Evolutionary conservation across 495 filamentous ascomycete species (phyloP).

Genomic region (Aspergillus cristatus): DNA sequence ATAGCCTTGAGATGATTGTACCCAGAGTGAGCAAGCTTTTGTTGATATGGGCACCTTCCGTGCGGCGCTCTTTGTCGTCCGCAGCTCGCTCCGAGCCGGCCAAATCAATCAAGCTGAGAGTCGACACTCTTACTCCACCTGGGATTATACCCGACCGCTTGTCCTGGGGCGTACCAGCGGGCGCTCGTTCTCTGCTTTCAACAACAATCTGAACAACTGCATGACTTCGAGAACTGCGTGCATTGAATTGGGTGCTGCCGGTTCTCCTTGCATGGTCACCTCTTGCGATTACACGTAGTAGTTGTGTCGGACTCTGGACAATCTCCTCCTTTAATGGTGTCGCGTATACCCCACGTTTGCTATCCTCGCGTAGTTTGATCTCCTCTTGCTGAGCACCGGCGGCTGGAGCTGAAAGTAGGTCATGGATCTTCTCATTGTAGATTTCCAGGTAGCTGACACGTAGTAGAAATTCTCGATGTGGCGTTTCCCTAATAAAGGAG

Average conservation of each 20-base stretch:
- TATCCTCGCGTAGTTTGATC: constrained; percentile 93
- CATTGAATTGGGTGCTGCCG: constrained; percentile 91
- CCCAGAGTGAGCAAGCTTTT: constrained; percentile 92
- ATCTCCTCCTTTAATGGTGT: constrained; percentile 97
- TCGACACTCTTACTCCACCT: constrained; percentile 91
- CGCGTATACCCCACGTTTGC: constrained; percentile 92
- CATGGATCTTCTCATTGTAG: constrained; percentile 96
- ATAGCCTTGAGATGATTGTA: constrained; percentile 84
- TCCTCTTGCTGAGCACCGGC: constrained; percentile 58
- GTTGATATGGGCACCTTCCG: constrained; percentile 97
- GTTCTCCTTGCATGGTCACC: constrained; percentile 86
- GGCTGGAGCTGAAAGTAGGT: constrained; percentile 69
- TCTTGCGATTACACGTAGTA: constrained; percentile 88
- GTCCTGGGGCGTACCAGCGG: constrained; percentile 45
- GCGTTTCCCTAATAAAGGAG: constrained; percentile 95
- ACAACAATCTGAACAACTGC: constrained; percentile 98
- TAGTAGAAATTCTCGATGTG: constrained; percentile 85
- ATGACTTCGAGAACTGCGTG: constrained; percentile 92
- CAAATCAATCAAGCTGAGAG: constrained; percentile 89
- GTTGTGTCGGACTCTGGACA: constrained; percentile 92
- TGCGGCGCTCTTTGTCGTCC: constrained; percentile 86
- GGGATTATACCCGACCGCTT: constrained; percentile 72
- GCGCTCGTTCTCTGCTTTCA: constrained; percentile 81
- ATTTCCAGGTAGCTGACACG: constrained; percentile 98
- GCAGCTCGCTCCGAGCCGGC: constrained; percentile 94